phyloP scores from a whole-genome alignment of 768 basidiomycete species.

The Leccinum subgranulosum region DNA sequence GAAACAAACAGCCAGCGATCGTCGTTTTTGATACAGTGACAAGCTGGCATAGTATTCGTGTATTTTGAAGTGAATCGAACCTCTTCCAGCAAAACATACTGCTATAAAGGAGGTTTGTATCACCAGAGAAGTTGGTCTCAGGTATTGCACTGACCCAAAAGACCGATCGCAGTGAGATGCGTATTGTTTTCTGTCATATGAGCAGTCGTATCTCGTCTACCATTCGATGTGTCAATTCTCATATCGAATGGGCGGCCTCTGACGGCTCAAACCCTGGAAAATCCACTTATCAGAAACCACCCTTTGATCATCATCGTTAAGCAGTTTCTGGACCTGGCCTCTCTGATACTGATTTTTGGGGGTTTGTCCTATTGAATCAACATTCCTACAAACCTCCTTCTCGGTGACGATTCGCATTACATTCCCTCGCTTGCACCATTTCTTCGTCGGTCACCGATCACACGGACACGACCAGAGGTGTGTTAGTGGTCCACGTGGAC shows the following conservation, averaged over 20 bases:
- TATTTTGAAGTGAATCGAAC: not conserved
- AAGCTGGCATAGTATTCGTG: not conserved
- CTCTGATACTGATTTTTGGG: not conserved
- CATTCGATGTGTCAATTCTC: not conserved
- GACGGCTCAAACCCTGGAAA: too few species aligned
- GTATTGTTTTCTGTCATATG: not conserved
- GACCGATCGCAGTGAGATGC: not conserved
- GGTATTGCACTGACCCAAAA: not conserved
- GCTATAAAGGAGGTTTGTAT: not conserved
- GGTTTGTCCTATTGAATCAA: not conserved
- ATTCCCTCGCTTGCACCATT: not conserved
- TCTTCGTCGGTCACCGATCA: not conserved
- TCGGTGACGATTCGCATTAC: not conserved
- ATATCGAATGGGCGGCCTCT: not conserved
- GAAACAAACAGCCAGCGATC: not conserved
- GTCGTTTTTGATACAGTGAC: not conserved
- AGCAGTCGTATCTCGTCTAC: not conserved
- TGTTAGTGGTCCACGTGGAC: not conserved
- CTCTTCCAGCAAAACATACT: not conserved
- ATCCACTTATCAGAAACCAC: too few species aligned
- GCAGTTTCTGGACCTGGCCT: not conserved
- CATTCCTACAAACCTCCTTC: not conserved
- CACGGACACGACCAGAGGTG: not conserved
- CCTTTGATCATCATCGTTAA: not conserved
- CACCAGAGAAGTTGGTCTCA: not conserved